These are phyloP conservation scores for Betula pendula DNA, from an alignment of 306 rosid species.

Conservation along the genomic window DNA sequence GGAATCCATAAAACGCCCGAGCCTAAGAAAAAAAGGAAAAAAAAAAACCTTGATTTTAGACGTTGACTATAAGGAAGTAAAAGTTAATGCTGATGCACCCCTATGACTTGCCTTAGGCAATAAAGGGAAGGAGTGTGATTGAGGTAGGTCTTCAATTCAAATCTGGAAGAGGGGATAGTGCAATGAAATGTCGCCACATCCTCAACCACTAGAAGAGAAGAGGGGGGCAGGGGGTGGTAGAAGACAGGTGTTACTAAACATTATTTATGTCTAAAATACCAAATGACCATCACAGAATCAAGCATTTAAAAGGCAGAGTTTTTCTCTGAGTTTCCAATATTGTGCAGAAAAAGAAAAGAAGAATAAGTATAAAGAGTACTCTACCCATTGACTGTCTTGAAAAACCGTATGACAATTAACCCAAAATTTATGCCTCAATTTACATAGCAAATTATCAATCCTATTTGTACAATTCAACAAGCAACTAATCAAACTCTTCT, in stretches of 20 bases:
- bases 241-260: background rate
- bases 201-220: background rate
- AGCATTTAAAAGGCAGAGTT: background rate
- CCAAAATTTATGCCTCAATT: background rate
- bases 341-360: background rate
- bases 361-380: background rate
- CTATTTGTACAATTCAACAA: conserved; percentile 6
- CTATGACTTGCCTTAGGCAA: background rate
- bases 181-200: background rate
- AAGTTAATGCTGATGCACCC: background rate
- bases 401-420: background rate
- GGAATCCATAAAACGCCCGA: conserved; percentile 93
- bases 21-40: conserved; percentile 57
- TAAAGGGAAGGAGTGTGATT: background rate
- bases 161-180: background rate
- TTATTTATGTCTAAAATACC: background rate
- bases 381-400: background rate
- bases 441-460: background rate
- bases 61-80: conserved; percentile 19
- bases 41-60: conserved; percentile 28
- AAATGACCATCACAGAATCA: background rate
- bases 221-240: background rate
- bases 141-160: conserved; percentile 3
- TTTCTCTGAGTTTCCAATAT: background rate
- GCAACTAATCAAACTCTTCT: background rate